Evolutionary conservation across 1,284 basidiomycete genomes (phyloP).

Genomic region (Malassezia arunalokei): DNA sequence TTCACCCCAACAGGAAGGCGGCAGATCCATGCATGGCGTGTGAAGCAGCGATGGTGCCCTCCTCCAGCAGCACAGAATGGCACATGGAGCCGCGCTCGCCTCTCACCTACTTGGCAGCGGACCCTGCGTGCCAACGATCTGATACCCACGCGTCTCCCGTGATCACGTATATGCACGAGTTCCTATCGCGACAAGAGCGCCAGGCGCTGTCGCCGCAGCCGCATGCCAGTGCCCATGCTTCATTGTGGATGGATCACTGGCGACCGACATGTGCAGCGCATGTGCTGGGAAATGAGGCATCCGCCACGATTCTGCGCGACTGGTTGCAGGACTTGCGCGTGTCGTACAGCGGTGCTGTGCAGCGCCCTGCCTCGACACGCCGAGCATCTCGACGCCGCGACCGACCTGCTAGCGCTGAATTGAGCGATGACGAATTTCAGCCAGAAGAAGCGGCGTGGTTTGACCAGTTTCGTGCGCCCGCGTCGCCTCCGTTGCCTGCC

Average conservation of each 20-base stretch:
- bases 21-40: not conserved
- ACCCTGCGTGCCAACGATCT: not conserved
- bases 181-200: not conserved
- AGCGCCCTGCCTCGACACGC: constrained; percentile 6
- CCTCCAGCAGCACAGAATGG: not conserved
- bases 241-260: constrained; percentile 18
- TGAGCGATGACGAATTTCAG: constrained; percentile 7
- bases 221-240: not conserved
- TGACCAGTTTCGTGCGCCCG: constrained; percentile 16
- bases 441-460: constrained; percentile 24
- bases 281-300: constrained; percentile 17
- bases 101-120: constrained; percentile 3
- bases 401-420: not conserved
- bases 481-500: not conserved
- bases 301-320: constrained; percentile 19
- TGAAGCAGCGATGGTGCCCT: not conserved
- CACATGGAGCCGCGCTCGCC: constrained; percentile 1
- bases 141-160: not conserved
- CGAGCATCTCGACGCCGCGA: constrained; percentile 5
- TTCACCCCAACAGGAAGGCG: not conserved
- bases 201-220: not conserved
- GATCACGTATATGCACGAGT: not conserved
- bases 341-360: not conserved
- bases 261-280: constrained; percentile 17
- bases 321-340: constrained; percentile 21